Percentiles rank a stretch among this genome's conserved stretches.
These are phyloP conservation scores for Triangularia setosa DNA, from an alignment of 2,329 filamentous ascomycete genomes.

Conservation along the genomic window DNA sequence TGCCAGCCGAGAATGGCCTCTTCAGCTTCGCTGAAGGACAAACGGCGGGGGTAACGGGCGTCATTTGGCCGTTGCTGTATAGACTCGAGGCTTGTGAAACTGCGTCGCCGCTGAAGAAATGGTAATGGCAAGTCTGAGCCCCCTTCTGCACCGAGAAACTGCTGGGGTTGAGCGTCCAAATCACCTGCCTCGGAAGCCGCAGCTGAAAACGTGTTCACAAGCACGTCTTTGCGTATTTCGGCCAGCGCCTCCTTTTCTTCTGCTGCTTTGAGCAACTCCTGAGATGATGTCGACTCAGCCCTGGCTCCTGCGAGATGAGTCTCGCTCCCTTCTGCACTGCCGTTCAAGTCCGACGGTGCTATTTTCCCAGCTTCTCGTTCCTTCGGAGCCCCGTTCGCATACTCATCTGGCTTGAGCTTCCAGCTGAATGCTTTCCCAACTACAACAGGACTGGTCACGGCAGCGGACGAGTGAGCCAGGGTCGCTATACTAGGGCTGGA, in stretches of 20 bases:
- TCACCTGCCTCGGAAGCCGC: constrained; percentile 58
- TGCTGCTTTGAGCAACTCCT: neutral
- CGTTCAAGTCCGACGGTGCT: constrained; percentile 9
- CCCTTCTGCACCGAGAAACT: constrained; percentile 46
- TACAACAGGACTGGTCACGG: constrained; percentile 37
- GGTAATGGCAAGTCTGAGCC: constrained; percentile 41
- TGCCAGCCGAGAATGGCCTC: constrained; percentile 69
- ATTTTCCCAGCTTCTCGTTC: constrained; percentile 17
- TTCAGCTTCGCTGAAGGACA: constrained; percentile 73
- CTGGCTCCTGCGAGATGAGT: constrained; percentile 3
- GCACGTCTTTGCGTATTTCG: constrained; percentile 41
- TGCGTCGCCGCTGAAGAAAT: constrained; percentile 60
- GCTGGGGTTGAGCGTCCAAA: constrained; percentile 51
- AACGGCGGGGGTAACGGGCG: constrained; percentile 63
- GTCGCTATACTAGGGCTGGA: constrained; percentile 35
- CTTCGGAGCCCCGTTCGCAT: constrained; percentile 39
- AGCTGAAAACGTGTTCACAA: constrained; percentile 46
- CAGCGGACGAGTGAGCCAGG: constrained; percentile 35
- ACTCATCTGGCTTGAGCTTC: constrained; percentile 62
- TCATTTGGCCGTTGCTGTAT: constrained; percentile 44
- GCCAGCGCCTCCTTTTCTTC: constrained; percentile 27
- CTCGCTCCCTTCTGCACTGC: constrained; percentile 15
- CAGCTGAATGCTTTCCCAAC: constrained; percentile 55
- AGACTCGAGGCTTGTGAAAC: constrained; percentile 39
- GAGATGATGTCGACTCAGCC: neutral